Evolutionary conservation across 371 early-diverging fungal species (phyloP).

Genomic region (Umbelopsis sp.): DNA sequence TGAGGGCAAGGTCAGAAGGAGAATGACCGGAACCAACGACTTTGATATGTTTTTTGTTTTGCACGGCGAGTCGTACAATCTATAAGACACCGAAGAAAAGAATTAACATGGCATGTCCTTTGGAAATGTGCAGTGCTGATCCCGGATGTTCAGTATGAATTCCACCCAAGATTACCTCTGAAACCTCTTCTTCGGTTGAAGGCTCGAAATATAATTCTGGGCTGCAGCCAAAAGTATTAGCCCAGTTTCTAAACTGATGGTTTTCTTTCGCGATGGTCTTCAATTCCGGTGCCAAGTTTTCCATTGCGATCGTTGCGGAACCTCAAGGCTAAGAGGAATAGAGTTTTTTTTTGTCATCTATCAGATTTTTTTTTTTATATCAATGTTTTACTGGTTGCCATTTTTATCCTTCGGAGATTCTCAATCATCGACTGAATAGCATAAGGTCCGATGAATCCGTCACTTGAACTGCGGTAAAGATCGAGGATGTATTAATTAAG

Average conservation of each 20-base stretch:
- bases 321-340: neutral
- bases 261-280: constrained; percentile 33
- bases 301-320: neutral
- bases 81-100: constrained; percentile 24
- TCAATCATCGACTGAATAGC: no score
- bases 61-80: constrained; percentile 57
- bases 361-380: constrained; percentile 6
- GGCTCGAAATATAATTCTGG: constrained; percentile 70
- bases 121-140: neutral
- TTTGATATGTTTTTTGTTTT: constrained; percentile 55
- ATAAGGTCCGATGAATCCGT: no score
- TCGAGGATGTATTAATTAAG: no score
- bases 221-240: constrained; percentile 66
- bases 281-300: constrained; percentile 20
- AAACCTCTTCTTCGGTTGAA: constrained; percentile 62
- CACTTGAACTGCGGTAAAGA: no score
- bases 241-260: constrained; percentile 72
- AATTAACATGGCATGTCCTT: neutral
- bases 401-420: neutral
- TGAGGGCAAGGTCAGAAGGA: constrained; percentile 82
- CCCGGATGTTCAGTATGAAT: neutral
- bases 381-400: neutral
- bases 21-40: constrained; percentile 83
- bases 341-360: neutral
- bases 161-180: constrained; percentile 47